Evolutionary conservation across 164 flowering plant genomes (phyloP), one percentile per base, ranked within the genome.

Genomic region (Stephania cephalantha): DNA sequence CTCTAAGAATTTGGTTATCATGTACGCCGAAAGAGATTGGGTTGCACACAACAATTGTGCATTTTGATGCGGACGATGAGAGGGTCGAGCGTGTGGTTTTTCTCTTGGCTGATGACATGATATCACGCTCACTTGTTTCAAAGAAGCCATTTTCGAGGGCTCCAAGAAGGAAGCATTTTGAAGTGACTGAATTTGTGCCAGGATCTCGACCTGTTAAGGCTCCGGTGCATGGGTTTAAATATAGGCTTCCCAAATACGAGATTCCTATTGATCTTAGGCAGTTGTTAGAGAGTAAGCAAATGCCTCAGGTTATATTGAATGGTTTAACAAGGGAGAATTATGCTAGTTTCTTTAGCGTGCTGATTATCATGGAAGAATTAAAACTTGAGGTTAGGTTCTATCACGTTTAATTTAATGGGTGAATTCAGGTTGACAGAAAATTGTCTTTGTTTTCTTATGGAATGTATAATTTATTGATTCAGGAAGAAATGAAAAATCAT

Each of bases 1-100:
- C 86, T n/a, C 70, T 96, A 50, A 89, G 81, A 17, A 74, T 96
- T 71, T 96, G 99, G 99, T 44, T 96, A 20, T 89, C 95, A 31
- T 94, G 98, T 85, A 90, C 89, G 66, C 91, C 98, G 0, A 86
- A 85, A 77, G 92, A 78, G 6, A 88, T 91, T 55, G 98, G 99
- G 30, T 61, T 89, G 85, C 89, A 89, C 77, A 87, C 90, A 6
- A 65, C 92, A 0, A 85, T 85, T 29, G 88, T 96, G 75, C 91
- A 94, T 75, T 87, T 96, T 79, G 88, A 85, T 79, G 82, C 85
- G 52, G 90, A 84, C 10, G 84, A 82, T 73, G 93, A 93, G 10
- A 85, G 77, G 74, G 82, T 90, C 10, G 98, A 96, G 70, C 85
- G 98, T 5, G 79, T 94, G 7, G 92, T 82, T 76, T 87, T 94